A percentile compares a stretch with the other conserved stretches of the same genome.
These are phyloP conservation scores for Meredithiella fracta DNA, from an alignment of 2,329 filamentous ascomycete species.

Conservation along the genomic window DNA sequence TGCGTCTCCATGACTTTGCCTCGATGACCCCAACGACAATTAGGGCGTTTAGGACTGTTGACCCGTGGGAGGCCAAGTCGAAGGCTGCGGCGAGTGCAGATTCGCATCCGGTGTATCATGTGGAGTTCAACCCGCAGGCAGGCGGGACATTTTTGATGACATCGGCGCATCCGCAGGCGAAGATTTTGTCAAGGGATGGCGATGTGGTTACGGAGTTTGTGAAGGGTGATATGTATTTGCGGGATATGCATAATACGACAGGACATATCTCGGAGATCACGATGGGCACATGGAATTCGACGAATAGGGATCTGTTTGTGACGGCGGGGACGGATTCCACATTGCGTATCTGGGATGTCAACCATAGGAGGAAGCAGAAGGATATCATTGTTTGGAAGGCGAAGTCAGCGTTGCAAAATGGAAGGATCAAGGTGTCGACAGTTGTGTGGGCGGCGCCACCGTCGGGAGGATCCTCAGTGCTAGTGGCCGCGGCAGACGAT, in stretches of 20 bases:
- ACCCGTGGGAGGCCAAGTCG: conserved; percentile 62
- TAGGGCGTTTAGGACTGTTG: conserved; percentile 80
- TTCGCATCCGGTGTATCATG: conserved; percentile 73
- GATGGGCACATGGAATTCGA: conserved; percentile 79
- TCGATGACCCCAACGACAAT: conserved; percentile 92
- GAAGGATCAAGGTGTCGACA: conserved; percentile 83
- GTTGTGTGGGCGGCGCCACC: conserved; percentile 63
- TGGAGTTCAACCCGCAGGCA: conserved; percentile 70
- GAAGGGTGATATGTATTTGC: conserved; percentile 96
- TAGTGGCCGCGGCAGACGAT: conserved; percentile 73
- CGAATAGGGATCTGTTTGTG: conserved; percentile 66
- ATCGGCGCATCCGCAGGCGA: conserved; percentile 76
- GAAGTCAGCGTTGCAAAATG: conserved; percentile 69
- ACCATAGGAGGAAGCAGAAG: conserved; percentile 75
- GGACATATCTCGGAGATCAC: conserved; percentile 88
- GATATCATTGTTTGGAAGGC: conserved; percentile 95
- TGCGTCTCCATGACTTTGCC: conserved; percentile 90
- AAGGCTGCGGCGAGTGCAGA: conserved; percentile 50
- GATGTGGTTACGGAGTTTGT: conserved; percentile 74
- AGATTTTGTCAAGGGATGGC: conserved; percentile 77
- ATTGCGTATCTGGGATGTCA: conserved; percentile 90
- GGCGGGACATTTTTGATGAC: conserved; percentile 65
- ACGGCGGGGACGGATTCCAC: conserved; percentile 94
- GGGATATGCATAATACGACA: conserved; percentile 95
- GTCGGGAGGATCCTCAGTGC: conserved; percentile 61